phyloP scores from a whole-genome alignment of 2,329 filamentous ascomycete genomes.

The Nakataea oryzae region DNA sequence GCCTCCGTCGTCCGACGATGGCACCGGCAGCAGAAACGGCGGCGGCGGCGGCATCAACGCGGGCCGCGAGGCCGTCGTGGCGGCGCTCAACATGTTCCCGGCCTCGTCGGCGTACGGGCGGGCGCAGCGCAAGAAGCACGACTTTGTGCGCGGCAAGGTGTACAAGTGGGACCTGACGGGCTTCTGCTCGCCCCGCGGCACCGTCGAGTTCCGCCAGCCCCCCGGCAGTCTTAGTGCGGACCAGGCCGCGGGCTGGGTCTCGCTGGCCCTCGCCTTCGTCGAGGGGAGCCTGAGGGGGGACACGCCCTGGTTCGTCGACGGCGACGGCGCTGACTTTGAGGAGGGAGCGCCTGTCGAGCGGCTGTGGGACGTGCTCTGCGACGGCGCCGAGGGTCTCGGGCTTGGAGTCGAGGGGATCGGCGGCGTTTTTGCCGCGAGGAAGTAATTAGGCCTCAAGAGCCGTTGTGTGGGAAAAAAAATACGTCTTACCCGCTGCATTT shows the following conservation, averaged over 20 bases:
- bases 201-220: slow-evolving; percentile 26
- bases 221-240: slow-evolving; percentile 18
- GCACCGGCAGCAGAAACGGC: slow-evolving; percentile 1
- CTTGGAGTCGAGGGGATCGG: slow-evolving; percentile 18
- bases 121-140: slow-evolving; percentile 17
- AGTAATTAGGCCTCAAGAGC: not conserved
- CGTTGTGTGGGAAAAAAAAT: no score
- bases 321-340: slow-evolving; percentile 5
- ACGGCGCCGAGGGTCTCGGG: slow-evolving; percentile 13
- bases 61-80: slow-evolving; percentile 10
- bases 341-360: slow-evolving; percentile 12
- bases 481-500: no score
- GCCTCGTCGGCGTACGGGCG: slow-evolving; percentile 18
- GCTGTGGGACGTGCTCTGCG: slow-evolving; percentile 15
- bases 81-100: slow-evolving; percentile 21
- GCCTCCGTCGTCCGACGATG: not conserved
- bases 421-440: slow-evolving; percentile 10
- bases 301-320: slow-evolving; percentile 8
- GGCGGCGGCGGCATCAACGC: not conserved
- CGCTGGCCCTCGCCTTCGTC: slow-evolving; percentile 21
- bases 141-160: slow-evolving; percentile 26
- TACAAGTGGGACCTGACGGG: slow-evolving; percentile 28
- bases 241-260: slow-evolving; percentile 20
- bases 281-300: slow-evolving; percentile 10
- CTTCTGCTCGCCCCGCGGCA: slow-evolving; percentile 15